Evolutionary conservation across 2,329 filamentous ascomycete genomes (phyloP).

Genomic region (Fusarium sp.): DNA sequence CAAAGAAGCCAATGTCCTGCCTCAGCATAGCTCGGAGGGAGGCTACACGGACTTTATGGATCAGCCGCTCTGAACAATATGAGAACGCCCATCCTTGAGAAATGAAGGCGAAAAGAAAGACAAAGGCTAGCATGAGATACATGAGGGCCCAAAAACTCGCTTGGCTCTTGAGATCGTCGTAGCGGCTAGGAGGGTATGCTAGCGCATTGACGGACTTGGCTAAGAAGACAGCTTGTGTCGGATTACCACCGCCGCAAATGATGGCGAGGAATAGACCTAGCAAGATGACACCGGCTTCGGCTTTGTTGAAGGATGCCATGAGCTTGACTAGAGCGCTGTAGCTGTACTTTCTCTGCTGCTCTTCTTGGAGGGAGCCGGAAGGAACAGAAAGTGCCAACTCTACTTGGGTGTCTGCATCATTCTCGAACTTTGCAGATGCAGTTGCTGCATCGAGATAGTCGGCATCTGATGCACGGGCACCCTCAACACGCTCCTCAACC

Average conservation of each 20-base stretch:
- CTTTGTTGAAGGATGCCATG: constrained; percentile 14
- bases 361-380: not conserved
- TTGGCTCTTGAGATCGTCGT: constrained; percentile 22
- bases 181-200: constrained; percentile 19
- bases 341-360: not conserved
- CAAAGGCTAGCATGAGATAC: constrained; percentile 60
- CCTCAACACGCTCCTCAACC: not conserved
- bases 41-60: constrained; percentile 5
- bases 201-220: constrained; percentile 38
- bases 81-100: constrained; percentile 36
- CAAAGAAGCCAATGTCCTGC: constrained; percentile 56
- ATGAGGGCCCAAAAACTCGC: constrained; percentile 62
- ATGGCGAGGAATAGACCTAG: constrained; percentile 23
- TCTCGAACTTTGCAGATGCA: not conserved
- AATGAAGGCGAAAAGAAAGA: constrained; percentile 52
- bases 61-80: constrained; percentile 35
- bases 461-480: not conserved
- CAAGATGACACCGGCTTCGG: not conserved
- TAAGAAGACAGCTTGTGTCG: constrained; percentile 48
- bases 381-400: not conserved
- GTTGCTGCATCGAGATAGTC: not conserved
- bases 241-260: constrained; percentile 44
- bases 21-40: constrained; percentile 42
- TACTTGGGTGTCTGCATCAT: not conserved
- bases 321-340: constrained; percentile 10